Evolutionary conservation across 371 early-diverging fungal species (phyloP).

Genomic region (Phascolomyces articulosus): DNA sequence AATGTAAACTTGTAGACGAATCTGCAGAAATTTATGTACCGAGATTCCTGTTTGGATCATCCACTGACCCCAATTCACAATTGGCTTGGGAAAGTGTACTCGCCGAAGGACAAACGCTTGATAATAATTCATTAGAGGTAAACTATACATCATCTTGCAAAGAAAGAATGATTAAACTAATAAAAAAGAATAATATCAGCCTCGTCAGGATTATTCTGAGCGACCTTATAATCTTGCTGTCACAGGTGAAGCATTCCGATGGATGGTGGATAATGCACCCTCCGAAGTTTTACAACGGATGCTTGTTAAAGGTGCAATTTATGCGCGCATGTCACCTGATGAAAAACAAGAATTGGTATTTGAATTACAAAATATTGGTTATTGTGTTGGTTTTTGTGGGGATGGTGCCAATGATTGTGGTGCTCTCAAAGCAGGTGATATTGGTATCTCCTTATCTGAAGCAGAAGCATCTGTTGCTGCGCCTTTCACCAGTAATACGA

Average conservation of each 20-base stretch:
- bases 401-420: conserved; percentile 99
- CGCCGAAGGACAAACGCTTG: conserved; percentile 58
- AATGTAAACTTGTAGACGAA: conserved; percentile 80
- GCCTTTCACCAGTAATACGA: conserved; percentile 91
- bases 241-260: conserved; percentile 95
- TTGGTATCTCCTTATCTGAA: conserved; percentile 96
- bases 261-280: conserved; percentile 86
- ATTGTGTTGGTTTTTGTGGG: conserved; percentile 97
- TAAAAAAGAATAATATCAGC: conserved; percentile 6
- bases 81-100: conserved; percentile 78
- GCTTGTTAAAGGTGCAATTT: conserved; percentile 91
- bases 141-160: too few species aligned
- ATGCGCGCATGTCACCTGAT: conserved; percentile 99
- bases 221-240: conserved; percentile 79
- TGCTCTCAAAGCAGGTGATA: conserved; percentile 97
- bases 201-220: conserved; percentile 10
- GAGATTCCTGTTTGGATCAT: conserved; percentile 54
- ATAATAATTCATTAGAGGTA: conserved; percentile 67
- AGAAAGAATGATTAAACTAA: conserved; percentile 1
- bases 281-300: conserved; percentile 73
- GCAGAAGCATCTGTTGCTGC: conserved; percentile 98
- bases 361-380: conserved; percentile 84
- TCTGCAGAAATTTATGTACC: conserved; percentile 62
- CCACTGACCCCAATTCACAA: conserved; percentile 54
- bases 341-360: conserved; percentile 97